A percentile compares a stretch with the other conserved stretches of the same genome.
Conservation (phyloP, 331 rosid genomes). For the Phaseolus coccineus region DNA sequence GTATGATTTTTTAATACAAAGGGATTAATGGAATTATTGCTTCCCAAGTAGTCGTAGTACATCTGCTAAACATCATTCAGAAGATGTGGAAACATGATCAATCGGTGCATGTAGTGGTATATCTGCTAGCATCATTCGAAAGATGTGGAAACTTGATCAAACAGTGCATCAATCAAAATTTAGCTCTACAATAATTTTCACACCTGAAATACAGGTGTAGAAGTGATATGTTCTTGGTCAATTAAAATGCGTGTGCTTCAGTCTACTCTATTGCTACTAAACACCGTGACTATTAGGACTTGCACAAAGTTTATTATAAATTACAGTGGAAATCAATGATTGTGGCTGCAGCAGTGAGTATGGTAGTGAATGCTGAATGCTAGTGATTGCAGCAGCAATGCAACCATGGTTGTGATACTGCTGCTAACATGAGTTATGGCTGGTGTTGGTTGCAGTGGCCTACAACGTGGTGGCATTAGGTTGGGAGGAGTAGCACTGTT, state of each 20-base stretch:
- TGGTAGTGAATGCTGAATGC: neutral
- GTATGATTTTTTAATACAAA: conserved; percentile 15
- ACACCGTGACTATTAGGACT: neutral
- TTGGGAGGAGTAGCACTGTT: neutral
- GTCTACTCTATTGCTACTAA: neutral
- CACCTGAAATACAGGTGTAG: neutral
- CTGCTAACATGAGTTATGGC: no score
- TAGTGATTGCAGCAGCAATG: neutral
- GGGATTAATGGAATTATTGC: conserved; percentile 8
- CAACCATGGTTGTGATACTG: no score
- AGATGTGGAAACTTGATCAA: neutral
- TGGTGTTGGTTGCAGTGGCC: neutral
- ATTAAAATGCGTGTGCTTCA: neutral
- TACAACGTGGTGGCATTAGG: no score
- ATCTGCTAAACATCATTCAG: neutral
- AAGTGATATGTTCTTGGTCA: conserved; percentile 24
- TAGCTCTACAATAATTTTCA: neutral
- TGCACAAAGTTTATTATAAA: neutral
- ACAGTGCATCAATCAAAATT: conserved; percentile 17
- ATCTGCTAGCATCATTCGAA: no score
- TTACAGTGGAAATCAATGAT: no score
- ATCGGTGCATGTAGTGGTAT: neutral
- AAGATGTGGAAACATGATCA: conserved; percentile 21
- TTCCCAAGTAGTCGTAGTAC: neutral
- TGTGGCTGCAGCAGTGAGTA: neutral